A percentile compares a stretch with the other conserved stretches of the same genome.
Evolutionary conservation across 2,329 filamentous ascomycete genomes (phyloP).

Genomic region (Diatrype stigma): DNA sequence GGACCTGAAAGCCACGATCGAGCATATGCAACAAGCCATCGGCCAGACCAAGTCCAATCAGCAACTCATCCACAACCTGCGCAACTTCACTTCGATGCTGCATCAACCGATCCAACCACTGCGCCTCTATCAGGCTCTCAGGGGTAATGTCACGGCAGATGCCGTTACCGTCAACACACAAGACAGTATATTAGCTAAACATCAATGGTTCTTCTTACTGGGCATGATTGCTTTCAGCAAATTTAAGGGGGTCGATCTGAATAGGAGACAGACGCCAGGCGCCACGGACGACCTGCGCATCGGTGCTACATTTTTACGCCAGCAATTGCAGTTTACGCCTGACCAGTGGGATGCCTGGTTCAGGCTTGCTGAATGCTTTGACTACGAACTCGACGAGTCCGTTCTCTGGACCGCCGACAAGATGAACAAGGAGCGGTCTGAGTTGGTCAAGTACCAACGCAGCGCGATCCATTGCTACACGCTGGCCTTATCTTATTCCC

Average conservation of each 20-base stretch:
- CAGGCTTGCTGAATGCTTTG: conserved; percentile 78
- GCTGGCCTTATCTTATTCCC: conserved; percentile 54
- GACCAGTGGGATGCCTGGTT: conserved; percentile 91
- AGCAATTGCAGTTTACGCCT: conserved; percentile 77
- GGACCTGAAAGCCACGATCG: conserved; percentile 83
- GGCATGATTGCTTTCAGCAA: conserved; percentile 86
- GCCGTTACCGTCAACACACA: conserved; percentile 64
- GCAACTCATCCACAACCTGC: conserved; percentile 81
- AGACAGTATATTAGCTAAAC: conserved; percentile 69
- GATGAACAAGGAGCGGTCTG: conserved; percentile 75
- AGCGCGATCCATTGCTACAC: conserved; percentile 79
- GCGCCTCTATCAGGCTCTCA: conserved; percentile 73
- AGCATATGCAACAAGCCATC: conserved; percentile 86
- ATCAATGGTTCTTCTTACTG: conserved; percentile 89
- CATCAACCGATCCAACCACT: conserved; percentile 81
- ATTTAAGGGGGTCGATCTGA: conserved; percentile 67
- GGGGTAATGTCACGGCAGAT: conserved; percentile 71
- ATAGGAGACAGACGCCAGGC: conserved; percentile 70
- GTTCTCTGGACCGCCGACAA: conserved; percentile 89
- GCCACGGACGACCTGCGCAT: conserved; percentile 82
- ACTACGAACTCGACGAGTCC: conserved; percentile 81
- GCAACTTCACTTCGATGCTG: conserved; percentile 75
- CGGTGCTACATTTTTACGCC: conserved; percentile 72
- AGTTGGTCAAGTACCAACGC: conserved; percentile 72
- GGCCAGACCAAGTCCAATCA: conserved; percentile 73